Evolutionary conservation across 1,284 basidiomycete genomes (phyloP).

Genomic region (Coniferiporia weirii): DNA sequence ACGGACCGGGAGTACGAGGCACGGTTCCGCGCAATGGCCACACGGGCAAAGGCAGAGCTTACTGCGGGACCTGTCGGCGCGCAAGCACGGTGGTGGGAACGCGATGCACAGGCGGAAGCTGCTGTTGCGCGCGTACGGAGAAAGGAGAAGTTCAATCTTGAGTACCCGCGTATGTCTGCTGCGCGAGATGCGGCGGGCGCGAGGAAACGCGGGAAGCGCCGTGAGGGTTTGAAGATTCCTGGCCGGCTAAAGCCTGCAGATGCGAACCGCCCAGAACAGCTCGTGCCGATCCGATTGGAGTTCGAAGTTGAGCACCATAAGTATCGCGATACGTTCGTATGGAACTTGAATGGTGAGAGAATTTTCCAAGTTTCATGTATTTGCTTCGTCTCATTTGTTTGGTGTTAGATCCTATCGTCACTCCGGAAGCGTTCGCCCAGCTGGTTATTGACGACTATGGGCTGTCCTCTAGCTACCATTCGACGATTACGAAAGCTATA

Average conservation of each 20-base stretch:
- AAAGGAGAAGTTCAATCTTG: conserved; percentile 57
- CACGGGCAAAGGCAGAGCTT: conserved; percentile 26
- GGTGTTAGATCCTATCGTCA: conserved; percentile 73
- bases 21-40: conserved; percentile 25
- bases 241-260: conserved; percentile 54
- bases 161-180: conserved; percentile 53
- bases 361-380: not conserved
- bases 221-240: conserved; percentile 72
- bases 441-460: conserved; percentile 90
- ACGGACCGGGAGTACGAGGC: conserved; percentile 39
- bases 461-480: conserved; percentile 67
- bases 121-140: conserved; percentile 26
- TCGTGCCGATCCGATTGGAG: conserved; percentile 93
- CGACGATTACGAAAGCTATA: conserved; percentile 78
- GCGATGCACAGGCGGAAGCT: conserved; percentile 34
- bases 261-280: conserved; percentile 63
- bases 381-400: conserved; percentile 8
- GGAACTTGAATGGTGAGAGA: conserved; percentile 84
- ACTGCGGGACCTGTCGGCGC: conserved; percentile 24
- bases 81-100: conserved; percentile 46
- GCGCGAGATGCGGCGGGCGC: conserved; percentile 34
- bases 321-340: conserved; percentile 94
- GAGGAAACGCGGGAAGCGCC: conserved; percentile 47
- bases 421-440: conserved; percentile 87
- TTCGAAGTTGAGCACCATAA: conserved; percentile 90